Evolutionary conservation across 495 filamentous ascomycete species (phyloP).

Genomic region (Cetradonia linearis): DNA sequence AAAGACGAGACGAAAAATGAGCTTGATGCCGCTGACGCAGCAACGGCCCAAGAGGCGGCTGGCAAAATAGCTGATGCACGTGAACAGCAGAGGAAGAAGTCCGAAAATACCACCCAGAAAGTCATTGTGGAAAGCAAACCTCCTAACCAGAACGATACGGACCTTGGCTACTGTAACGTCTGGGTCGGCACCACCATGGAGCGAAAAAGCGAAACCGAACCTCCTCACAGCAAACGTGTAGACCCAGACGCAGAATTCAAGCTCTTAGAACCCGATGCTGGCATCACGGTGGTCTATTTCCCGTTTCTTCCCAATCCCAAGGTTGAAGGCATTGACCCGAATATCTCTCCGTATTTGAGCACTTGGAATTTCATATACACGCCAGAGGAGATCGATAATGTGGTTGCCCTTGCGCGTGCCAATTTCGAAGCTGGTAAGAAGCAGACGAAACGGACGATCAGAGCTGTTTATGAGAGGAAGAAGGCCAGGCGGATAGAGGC

Average conservation of each 20-base stretch:
- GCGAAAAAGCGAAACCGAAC: constrained; percentile 46
- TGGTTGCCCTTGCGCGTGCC: constrained; percentile 68
- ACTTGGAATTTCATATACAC: constrained; percentile 98
- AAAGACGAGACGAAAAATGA: constrained; percentile 47
- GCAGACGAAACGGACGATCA: constrained; percentile 63
- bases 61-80: constrained; percentile 54
- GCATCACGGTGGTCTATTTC: constrained; percentile 83
- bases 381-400: constrained; percentile 70
- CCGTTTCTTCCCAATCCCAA: constrained; percentile 75
- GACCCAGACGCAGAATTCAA: constrained; percentile 54
- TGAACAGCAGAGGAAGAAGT: constrained; percentile 28
- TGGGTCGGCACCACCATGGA: constrained; percentile 85
- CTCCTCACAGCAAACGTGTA: constrained; percentile 54
- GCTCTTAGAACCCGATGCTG: constrained; percentile 66
- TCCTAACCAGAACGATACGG: constrained; percentile 31
- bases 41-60: constrained; percentile 47
- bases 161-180: constrained; percentile 81
- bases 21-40: constrained; percentile 58
- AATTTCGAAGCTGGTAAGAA: constrained; percentile 78
- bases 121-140: constrained; percentile 22
- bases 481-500: constrained; percentile 51
- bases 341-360: constrained; percentile 69
- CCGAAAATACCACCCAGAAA: constrained; percentile 15
- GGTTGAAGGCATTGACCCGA: constrained; percentile 69
- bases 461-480: constrained; percentile 89